Evolutionary conservation across 106 monocot species (phyloP), one percentile per base, ranked within the genome.

Genomic region (Agapanthus africanus): DNA sequence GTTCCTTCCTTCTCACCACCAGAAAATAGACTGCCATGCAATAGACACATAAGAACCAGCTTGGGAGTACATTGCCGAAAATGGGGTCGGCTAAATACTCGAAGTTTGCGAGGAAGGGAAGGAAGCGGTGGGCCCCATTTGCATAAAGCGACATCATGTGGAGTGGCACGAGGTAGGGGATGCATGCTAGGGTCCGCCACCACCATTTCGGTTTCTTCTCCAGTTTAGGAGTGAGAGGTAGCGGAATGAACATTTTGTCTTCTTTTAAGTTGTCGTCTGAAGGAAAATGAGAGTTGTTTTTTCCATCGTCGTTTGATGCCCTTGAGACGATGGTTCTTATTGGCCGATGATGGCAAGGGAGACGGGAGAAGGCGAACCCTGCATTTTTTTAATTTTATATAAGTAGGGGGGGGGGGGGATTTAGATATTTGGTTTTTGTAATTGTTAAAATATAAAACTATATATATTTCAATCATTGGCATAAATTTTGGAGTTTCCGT

Each of bases 171-270:
- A 82, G 77, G 22, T 83, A 86, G 6, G 88, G 84, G 23, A 84
- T 88, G 67, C 84, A 88, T 15, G 88, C 88, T 31, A 88, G 57
- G 7, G 88, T 82, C 50, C 88, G 78, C 88, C 88, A 88, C 84
- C 84, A 88, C 88, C 88, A 88, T 40, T 39, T 73, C 1, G 84
- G 88, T 59, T 84, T 91, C 61, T 84, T 25, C 13, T 64, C 18
- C 30, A 23, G 30, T 13, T 7, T 28, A n/a, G n/a, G n/a, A n/a
- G n/a, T 30, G 14, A 30, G 31, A 4, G 13, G 56, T 7, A 57
- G 30, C 5, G 27, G 30, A 30, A 57, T 10, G 19, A 5, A 30
- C 31, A 57, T n/a, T n/a, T n/a, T n/a, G n/a, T n/a, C n/a, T n/a
- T n/a, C n/a, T 47, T 47, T 47, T 47, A 19, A 47, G 19, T 83